Evolutionary conservation across 108 stramenopile genomes (phyloP), one percentile per base, ranked within the genome.

Genomic region (Cyclotella kingstonii): DNA sequence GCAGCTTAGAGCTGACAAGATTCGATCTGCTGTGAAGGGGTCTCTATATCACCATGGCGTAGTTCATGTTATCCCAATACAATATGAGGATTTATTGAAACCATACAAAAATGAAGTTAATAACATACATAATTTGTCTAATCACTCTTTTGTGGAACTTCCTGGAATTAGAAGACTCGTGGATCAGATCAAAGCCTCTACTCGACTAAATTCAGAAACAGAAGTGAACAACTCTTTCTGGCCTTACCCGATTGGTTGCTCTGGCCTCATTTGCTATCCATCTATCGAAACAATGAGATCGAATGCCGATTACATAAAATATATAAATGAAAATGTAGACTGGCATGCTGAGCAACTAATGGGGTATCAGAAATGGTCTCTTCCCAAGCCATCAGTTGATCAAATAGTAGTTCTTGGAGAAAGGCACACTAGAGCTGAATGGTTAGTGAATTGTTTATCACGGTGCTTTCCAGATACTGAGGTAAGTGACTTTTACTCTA

Each of bases 371-470:
- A 73, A 62, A 26, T 34, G 27, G 39, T 50, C 59, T 14, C 22
- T 39, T 15, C 73, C 64, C 18, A 74, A 66, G 30, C 73, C 59
- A 6, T 41, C 57, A 2, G 50, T 74, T 11, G 52, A 60, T 3
- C 75, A 63, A 27, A 65, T 84, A 36, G 81, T 77, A 6, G 62
- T 84, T 5, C 25, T 84, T 5, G 83, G 81, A 10, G 83, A 84
- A 55, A 66, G 83, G 19, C 71, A 79, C 15, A 81, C 78, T 19
- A 75, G 83, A 43, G 60, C 74, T 18, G 46, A 62, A 18, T 81
- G 81, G 83, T 45, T 84, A 17, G 58, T 76, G 6, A 54, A 63
- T 18, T 21, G 60, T 38, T 52, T 84, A 18, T 7, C 40, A 5
- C 80, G 70, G 18, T 84, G 83, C 45, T 81, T 71, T 43, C 80